Conservation (phyloP, 495 filamentous ascomycete species). For the Lichenothelia convexa region DNA sequence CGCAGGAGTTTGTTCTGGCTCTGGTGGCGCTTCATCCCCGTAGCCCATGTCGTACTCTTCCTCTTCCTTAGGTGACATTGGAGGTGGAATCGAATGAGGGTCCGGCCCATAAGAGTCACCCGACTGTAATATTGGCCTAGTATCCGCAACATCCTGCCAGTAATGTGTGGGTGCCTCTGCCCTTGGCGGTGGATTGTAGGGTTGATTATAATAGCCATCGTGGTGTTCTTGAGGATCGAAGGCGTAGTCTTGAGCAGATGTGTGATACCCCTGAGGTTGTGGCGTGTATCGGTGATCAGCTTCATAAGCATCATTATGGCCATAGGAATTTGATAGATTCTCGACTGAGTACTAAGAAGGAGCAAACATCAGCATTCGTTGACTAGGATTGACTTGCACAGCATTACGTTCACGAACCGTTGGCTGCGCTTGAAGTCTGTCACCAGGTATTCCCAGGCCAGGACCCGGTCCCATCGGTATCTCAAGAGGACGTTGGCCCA, state of each 20-base stretch:
- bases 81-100: constrained; percentile 14
- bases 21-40: constrained; percentile 18
- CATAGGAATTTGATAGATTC: constrained; percentile 51
- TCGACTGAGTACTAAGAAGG: constrained; percentile 54
- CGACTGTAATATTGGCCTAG: constrained; percentile 39
- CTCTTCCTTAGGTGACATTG: too few species aligned
- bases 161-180: constrained; percentile 32
- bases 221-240: constrained; percentile 70
- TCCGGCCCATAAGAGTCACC: constrained; percentile 40
- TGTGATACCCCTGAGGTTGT: constrained; percentile 18
- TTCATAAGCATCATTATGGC: constrained; percentile 48
- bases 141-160: constrained; percentile 38
- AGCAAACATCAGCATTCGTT: constrained; percentile 1
- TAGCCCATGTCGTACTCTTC: constrained; percentile 27
- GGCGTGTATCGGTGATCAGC: constrained; percentile 23
- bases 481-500: constrained; percentile 27
- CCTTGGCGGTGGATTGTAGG: constrained; percentile 53
- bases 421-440: constrained; percentile 52
- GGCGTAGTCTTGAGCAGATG: constrained; percentile 40
- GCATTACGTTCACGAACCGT: constrained; percentile 34
- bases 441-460: constrained; percentile 34
- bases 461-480: constrained; percentile 43
- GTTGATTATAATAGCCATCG: constrained; percentile 68
- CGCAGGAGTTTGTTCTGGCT: constrained; percentile 39
- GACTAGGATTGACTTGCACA: not conserved